These are phyloP conservation scores for Podila clonocystis DNA, from an alignment of 192 early-diverging fungal species.

Conservation along the genomic window DNA sequence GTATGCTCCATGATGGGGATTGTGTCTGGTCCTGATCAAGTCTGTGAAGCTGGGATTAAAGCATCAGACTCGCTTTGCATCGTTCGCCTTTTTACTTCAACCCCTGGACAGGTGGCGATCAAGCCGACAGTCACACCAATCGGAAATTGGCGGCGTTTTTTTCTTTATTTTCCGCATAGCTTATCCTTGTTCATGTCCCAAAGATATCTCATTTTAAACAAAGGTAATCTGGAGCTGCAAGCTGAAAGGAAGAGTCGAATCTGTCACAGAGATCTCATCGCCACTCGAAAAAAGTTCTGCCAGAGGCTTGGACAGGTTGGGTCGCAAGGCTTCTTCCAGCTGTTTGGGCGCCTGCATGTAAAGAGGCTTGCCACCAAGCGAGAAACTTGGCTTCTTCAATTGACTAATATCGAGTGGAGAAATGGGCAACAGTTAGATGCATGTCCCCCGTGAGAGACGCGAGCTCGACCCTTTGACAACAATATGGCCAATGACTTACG, in stretches of 20 bases:
- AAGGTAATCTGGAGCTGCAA: conserved; percentile 25
- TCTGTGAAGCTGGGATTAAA: too few relatives aligned
- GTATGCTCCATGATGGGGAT: too few relatives aligned
- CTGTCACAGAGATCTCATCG: conserved; percentile 85
- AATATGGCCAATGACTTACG: conserved; percentile 57
- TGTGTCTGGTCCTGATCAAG: too few relatives aligned
- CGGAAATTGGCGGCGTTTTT: too few relatives aligned
- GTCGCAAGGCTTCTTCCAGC: conserved; percentile 84
- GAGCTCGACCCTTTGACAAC: background rate
- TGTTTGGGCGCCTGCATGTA: conserved; percentile 90
- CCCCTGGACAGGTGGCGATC: too few relatives aligned
- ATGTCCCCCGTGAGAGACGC: background rate
- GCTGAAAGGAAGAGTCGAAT: conserved; percentile 74
- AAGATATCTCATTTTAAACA: background rate
- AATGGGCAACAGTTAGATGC: background rate
- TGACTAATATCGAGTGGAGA: conserved; percentile 59
- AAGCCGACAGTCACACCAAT: too few relatives aligned
- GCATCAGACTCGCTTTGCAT: too few relatives aligned
- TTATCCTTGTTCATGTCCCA: background rate
- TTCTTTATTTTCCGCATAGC: background rate
- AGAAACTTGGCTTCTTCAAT: conserved; percentile 87
- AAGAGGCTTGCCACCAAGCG: conserved; percentile 61
- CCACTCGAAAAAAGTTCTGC: conserved; percentile 71
- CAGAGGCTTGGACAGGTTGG: conserved; percentile 82
- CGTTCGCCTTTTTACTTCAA: too few relatives aligned